Evolutionary conservation across 192 early-diverging fungal species (phyloP).

Genomic region (Endogone sp.): DNA sequence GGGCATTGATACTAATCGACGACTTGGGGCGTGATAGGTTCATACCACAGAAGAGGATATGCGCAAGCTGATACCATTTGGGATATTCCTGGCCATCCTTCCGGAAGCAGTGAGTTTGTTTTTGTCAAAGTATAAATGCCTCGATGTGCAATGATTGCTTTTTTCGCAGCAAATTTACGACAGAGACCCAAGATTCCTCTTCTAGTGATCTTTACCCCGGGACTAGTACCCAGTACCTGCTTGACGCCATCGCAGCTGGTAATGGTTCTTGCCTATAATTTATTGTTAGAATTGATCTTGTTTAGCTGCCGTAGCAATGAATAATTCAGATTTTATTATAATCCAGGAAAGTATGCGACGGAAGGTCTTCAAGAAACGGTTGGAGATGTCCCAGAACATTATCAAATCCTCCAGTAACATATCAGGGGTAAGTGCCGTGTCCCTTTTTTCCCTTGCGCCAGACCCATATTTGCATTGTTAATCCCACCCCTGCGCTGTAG

Average conservation of each 20-base stretch:
- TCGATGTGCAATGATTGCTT: no score
- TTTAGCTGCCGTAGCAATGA: background rate
- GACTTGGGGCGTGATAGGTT: slow-evolving; percentile 29
- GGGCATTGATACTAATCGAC: background rate
- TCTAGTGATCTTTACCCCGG: slow-evolving; percentile 44
- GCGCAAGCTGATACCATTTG: slow-evolving; percentile 47
- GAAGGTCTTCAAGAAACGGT: slow-evolving; percentile 41
- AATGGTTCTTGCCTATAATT: no score
- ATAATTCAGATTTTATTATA: background rate
- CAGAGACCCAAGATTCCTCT: slow-evolving; percentile 54
- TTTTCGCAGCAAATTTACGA: no score
- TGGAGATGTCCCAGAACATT: slow-evolving; percentile 39
- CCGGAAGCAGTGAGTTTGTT: slow-evolving; percentile 34
- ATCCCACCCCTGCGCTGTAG: no score
- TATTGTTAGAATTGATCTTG: no score
- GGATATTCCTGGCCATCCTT: slow-evolving; percentile 33
- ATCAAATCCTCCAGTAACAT: slow-evolving; percentile 34
- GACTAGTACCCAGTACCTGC: slow-evolving; percentile 50
- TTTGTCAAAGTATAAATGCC: background rate
- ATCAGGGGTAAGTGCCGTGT: slow-evolving; percentile 22
- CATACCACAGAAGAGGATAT: slow-evolving; percentile 41
- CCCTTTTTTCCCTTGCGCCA: no score
- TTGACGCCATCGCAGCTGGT: slow-evolving; percentile 43
- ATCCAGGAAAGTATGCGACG: slow-evolving; percentile 35
- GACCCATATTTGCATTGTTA: background rate